A percentile compares a stretch with the other conserved stretches of the same genome.
Conservation (phyloP, 129 eudicot species). For the Sambucus nigra region DNA sequence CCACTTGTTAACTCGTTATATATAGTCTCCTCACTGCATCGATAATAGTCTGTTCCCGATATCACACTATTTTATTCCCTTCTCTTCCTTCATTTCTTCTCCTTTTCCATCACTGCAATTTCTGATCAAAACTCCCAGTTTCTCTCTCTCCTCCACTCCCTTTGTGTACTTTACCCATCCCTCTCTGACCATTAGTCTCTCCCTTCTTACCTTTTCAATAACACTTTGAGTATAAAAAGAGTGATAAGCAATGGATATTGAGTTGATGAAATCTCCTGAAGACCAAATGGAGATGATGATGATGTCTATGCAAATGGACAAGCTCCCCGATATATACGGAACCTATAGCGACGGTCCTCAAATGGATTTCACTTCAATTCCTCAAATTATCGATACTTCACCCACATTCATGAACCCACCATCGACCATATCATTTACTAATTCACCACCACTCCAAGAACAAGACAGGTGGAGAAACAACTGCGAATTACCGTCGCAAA, state of each 20-base stretch:
- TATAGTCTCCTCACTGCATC: neutral
- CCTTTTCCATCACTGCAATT: conserved; percentile 8
- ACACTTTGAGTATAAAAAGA: neutral
- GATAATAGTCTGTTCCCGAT: conserved; percentile 12
- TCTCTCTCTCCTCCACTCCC: conserved; percentile 7
- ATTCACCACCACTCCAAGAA: neutral
- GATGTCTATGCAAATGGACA: conserved; percentile 15
- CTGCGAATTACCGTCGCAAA: neutral
- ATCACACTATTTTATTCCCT: conserved; percentile 12
- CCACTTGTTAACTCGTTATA: conserved; percentile 7
- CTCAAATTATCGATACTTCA: neutral
- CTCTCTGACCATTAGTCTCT: neutral
- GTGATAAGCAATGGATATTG: conserved; percentile 10
- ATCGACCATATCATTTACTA: neutral
- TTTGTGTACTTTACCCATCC: conserved; percentile 3
- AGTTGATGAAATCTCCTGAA: conserved; percentile 5
- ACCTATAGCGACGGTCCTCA: neutral
- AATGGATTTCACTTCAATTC: neutral
- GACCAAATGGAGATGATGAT: conserved; percentile 19
- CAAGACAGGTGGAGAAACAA: too few species aligned
- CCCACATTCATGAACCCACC: neutral
- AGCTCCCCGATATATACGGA: neutral
- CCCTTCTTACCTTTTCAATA: neutral
- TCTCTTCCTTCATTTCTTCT: neutral
- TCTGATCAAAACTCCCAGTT: conserved; percentile 20